phyloP scores from a whole-genome alignment of 1,284 basidiomycete species.

The Leccinum laetum region DNA sequence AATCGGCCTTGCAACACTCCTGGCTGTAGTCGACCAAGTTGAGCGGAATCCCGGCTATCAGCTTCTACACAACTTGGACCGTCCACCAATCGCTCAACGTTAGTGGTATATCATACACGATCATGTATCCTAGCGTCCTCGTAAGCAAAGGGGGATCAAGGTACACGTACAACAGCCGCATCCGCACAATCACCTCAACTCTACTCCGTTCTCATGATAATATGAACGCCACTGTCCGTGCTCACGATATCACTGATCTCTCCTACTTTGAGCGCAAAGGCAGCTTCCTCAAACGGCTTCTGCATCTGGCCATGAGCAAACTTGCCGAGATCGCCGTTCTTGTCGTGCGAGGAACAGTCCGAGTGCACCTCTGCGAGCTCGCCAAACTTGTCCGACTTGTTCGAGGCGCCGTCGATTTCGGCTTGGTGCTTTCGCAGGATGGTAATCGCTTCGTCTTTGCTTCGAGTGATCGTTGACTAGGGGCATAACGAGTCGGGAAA shows the following conservation, averaged over 20 bases:
- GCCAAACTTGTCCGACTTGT: constrained; percentile 58
- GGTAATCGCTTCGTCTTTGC: constrained; percentile 87
- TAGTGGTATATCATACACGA: constrained; percentile 7
- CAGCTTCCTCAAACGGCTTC: constrained; percentile 94
- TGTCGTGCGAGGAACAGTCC: constrained; percentile 84
- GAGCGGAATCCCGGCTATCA: neutral
- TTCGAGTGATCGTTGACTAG: constrained; percentile 77
- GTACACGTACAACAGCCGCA: neutral
- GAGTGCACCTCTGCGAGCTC: constrained; percentile 76
- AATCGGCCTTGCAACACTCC: neutral
- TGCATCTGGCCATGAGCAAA: constrained; percentile 96
- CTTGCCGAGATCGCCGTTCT: constrained; percentile 84
- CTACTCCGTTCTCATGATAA: constrained; percentile 84
- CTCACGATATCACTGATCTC: constrained; percentile 86
- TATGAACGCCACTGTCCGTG: constrained; percentile 96
- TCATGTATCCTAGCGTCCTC: neutral
- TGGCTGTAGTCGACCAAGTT: neutral
- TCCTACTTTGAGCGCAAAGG: constrained; percentile 80
- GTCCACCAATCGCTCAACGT: neutral
- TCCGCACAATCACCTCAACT: neutral
- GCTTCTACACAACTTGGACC: neutral
- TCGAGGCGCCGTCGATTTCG: constrained; percentile 57
- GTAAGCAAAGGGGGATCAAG: neutral
- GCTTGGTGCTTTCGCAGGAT: constrained; percentile 68
- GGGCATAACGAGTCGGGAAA: constrained; percentile 2